Evolutionary conservation across 1,284 basidiomycete species (phyloP).

Genomic region (Ceratobasidium sp.): DNA sequence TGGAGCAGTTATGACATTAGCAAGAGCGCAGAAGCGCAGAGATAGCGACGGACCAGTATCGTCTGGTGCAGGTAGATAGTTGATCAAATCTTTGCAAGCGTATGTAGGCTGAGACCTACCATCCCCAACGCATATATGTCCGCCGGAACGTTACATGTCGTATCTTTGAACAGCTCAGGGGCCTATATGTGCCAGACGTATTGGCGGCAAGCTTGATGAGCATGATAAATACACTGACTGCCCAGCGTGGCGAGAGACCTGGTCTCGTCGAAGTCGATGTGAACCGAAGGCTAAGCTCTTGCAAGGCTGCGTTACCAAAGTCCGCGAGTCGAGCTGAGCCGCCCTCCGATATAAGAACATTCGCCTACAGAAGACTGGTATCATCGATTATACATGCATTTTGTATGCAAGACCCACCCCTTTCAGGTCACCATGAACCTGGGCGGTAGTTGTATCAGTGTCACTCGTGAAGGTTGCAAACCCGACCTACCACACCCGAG

Average conservation of each 20-base stretch:
- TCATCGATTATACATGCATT: neutral
- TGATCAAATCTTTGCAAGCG: too few species aligned
- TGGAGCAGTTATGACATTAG: neutral
- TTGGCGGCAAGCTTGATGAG: too few species aligned
- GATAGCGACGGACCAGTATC: neutral
- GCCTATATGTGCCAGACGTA: neutral
- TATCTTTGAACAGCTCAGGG: neutral
- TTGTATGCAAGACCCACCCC: neutral
- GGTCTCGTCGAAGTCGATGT: neutral
- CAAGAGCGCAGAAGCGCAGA: neutral
- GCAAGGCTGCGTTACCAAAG: neutral
- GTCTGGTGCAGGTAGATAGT: neutral
- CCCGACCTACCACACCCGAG: neutral
- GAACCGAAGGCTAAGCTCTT: neutral
- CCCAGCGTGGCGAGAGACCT: neutral
- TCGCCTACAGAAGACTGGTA: neutral
- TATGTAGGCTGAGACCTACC: neutral
- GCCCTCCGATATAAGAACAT: neutral
- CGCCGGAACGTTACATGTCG: neutral
- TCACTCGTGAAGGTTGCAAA: neutral
- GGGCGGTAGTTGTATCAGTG: neutral
- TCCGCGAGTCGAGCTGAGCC: neutral
- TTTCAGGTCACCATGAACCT: slow-evolving; percentile 40
- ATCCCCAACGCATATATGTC: slow-evolving; percentile 17
- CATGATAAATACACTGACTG: neutral